Base-by-base conservation (phyloP, 257 asterid species). In the Perilla frutescens region DNA sequence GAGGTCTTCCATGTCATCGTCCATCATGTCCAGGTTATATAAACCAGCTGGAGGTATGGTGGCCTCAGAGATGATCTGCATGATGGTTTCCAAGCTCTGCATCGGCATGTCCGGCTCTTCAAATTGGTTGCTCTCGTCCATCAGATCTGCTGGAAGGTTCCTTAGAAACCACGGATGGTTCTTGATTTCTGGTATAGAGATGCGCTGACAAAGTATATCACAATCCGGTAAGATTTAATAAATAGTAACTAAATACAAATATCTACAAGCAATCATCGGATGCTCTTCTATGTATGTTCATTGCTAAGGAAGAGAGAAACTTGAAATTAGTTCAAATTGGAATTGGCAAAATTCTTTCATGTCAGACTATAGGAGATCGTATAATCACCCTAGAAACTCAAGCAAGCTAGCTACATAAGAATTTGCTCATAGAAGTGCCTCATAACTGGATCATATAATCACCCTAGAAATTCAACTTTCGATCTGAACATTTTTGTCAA, bases 31-130 rank as follows among this genome's bases (percentile, higher is more conserved):
- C 70, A 88, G 87, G 62, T 81, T 84, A 49, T 76, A 83, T 64
- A 84, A 71, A 56, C 98, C 98, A 64, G 79, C 91, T 0, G 97
- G 96, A 53, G 96, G 98, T 56, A 94, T 82, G 39, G 98, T 94
- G 81, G 98, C 97, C 76, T 91, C 97, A 0, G 99, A 85, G 55
- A 91, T 82, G 75, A 91, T 94, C 86, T 94, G 97, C 99, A 94
- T 91, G 68, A 94, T 91, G 4, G 76, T 82, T 73, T 90, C 97
- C 12, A 84, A 67, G 85, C 90, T 88, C 85, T 94, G 98, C 93
- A 91, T 87, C 1, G 98, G 98, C 82, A 84, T 90, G 45, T 93
- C 97, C 0, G 96, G 97, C 75, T 94, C 98, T 64, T 87, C 89
- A 70, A 87, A 87, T 76, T 93, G 92, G 84, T 64, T 79, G 48